Evolutionary conservation across 176 grass and related monocot species (phyloP), one percentile per base, ranked within the genome.

Genomic region (Hordeum marinum): DNA sequence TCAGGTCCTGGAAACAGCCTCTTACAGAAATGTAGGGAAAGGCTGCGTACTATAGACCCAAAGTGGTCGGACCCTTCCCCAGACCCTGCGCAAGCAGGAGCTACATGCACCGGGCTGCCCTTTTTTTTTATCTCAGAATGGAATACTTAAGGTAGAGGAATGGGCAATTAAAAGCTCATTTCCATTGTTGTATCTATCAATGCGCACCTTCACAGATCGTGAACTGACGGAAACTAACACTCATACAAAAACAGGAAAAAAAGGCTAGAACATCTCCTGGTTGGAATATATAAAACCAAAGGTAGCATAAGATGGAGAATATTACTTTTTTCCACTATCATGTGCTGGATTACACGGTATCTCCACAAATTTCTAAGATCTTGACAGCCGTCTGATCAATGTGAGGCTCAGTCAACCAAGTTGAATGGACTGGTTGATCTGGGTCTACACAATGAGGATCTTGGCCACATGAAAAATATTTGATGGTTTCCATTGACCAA

Each of bases 351-450:
- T 77, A 36, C 74, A 76, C 10, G 35, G 21, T 59, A 60, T 77
- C 20, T 77, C 32, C 75, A 77, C 32, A 39, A 39, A 60, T 39
- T 59, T 77, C 21, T 24, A 35, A 78, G 32, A 39, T 61, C 54
- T 40, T 59, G 34, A 77, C 54, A 78, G 11, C 15, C 12, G 39
- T 78, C 36, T 61, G n/a, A 8, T 25, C 75, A 59, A 77, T 27
- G 76, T 24, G n/a, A 78, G 23, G 23, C 36, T 63, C 76, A 25
- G 55, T 62, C 35, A 78, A 78, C 76, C 55, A 64, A 80, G 40
- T 80, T 65, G 40, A 80, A 32, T 66, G 61, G 40, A 80, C 37
- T 32, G 40, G 13, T 66, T 66, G 63, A 48, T 66, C 26, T 46
- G 24, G 62, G 17, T 11, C 25, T 80, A 65, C 41, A 80, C 40